These are phyloP conservation scores for Flagelloscypha sp. DNA, from an alignment of 768 basidiomycete species.

Conservation along the genomic window DNA sequence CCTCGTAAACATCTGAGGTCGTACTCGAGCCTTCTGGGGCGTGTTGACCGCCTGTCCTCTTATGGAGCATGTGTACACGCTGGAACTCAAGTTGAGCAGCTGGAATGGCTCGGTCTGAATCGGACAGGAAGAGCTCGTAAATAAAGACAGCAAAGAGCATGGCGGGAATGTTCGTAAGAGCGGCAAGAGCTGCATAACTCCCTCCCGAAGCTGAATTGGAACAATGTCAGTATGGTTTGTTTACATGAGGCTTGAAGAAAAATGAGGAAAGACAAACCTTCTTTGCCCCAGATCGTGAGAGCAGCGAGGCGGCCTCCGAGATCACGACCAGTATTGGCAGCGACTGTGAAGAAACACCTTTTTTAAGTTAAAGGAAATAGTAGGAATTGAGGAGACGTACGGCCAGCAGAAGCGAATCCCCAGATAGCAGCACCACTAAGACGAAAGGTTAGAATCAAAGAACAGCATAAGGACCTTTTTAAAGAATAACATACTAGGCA, in stretches of 20 bases:
- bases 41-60: too few relatives aligned
- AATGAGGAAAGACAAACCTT: constrained; percentile 19
- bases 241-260: neutral
- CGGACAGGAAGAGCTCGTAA: constrained; percentile 50
- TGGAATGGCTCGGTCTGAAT: constrained; percentile 53
- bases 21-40: too few relatives aligned
- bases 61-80: too few relatives aligned
- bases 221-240: constrained; percentile 2
- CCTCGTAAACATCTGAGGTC: too few relatives aligned
- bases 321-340: constrained; percentile 63
- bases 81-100: too few relatives aligned
- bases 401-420: constrained; percentile 45
- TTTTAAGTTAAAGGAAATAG: neutral
- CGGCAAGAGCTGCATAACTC: constrained; percentile 51
- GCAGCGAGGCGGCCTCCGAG: constrained; percentile 55
- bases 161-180: constrained; percentile 60
- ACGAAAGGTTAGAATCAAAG: constrained; percentile 3
- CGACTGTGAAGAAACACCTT: constrained; percentile 26
- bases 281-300: constrained; percentile 51
- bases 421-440: constrained; percentile 48
- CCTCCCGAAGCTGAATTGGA: constrained; percentile 37
- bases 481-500: constrained; percentile 41
- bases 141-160: constrained; percentile 44
- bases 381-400: constrained; percentile 27
- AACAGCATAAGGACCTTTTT: neutral